Conservation (phyloP, 768 basidiomycete genomes). For the Polyporus arcularius region DNA sequence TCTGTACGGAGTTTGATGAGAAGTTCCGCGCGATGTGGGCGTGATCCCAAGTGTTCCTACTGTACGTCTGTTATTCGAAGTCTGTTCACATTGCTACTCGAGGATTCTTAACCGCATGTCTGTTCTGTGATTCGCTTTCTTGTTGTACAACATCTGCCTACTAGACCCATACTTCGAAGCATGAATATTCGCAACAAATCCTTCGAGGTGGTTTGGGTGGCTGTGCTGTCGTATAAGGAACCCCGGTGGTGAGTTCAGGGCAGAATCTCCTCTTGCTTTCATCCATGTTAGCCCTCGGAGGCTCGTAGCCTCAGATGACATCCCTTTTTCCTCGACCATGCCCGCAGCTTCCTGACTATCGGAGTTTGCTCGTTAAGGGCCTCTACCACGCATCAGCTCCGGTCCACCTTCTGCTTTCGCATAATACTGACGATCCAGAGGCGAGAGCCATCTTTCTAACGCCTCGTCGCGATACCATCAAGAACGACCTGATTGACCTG, state of each 20-base stretch:
- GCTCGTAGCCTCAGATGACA: constrained; percentile 39
- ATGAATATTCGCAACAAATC: too few species aligned
- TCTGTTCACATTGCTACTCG: background rate
- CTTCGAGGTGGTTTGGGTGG: too few species aligned
- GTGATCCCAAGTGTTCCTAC: constrained; percentile 12
- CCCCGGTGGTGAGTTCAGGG: background rate
- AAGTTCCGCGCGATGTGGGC: constrained; percentile 72
- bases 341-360: constrained; percentile 55
- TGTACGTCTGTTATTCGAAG: background rate
- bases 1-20: constrained; percentile 50
- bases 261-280: background rate
- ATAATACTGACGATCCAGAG: constrained; percentile 35
- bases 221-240: too few species aligned
- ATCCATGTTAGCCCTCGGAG: background rate
- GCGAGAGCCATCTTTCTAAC: constrained; percentile 50
- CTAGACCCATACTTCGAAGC: too few species aligned
- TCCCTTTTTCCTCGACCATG: constrained; percentile 46
- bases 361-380: constrained; percentile 63
- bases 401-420: constrained; percentile 63
- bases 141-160: too few species aligned
- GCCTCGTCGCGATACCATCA: constrained; percentile 50
- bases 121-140: too few species aligned
- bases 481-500: constrained; percentile 43
- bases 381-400: constrained; percentile 68
- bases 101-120: too few species aligned